Base-by-base conservation (phyloP, 768 basidiomycete genomes). In the Cystofilobasidium capitatum region DNA sequence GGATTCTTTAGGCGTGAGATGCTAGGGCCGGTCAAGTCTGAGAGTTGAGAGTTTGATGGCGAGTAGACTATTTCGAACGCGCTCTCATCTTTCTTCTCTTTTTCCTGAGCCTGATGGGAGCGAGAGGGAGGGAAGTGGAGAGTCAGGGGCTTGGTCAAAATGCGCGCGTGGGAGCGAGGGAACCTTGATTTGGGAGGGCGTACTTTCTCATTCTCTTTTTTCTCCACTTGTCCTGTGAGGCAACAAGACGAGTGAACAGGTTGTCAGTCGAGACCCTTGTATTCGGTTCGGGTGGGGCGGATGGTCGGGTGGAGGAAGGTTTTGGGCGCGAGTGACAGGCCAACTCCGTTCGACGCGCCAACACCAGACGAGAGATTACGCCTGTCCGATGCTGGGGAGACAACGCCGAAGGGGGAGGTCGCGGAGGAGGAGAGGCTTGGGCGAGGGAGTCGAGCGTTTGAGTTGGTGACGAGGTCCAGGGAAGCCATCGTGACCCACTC, bases 11-110 rank as follows among this genome's bases (percentile, higher is more conserved):
- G 29, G 5, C n/a, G 10, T 16, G 10, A 20, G 20, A 22, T 16
- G 45, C 20, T 7, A 47, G n/a, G 47, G n/a, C n/a, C 47, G n/a
- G 8, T 2, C 47, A 49, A 49, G 47, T 24, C 47, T 49, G n/a
- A 26, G 40, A 49, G 22, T 13, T n/a, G 47, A 26, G n/a, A n/a
- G n/a, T n/a, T n/a, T n/a, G n/a, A n/a, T n/a, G 47, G 47, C 47
- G 47, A 49, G 29, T 49, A 26, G 20, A 49, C n/a, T 49, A 49
- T 49, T 49, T 49, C n/a, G n/a, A 24, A 26, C 47, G 47, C 20
- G 47, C 47, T 24, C 47, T 49, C 47, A 49, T 49, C 47, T 49
- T 49, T 49, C 47, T 49, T n/a, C 47, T n/a, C 47, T 49, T 49
- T 26, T 49, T 49, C 22, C 47, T 10, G 47, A 49, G 47, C 14